phyloP scores from a whole-genome alignment of 2,329 filamentous ascomycete genomes.

The Calonectria honghensis region DNA sequence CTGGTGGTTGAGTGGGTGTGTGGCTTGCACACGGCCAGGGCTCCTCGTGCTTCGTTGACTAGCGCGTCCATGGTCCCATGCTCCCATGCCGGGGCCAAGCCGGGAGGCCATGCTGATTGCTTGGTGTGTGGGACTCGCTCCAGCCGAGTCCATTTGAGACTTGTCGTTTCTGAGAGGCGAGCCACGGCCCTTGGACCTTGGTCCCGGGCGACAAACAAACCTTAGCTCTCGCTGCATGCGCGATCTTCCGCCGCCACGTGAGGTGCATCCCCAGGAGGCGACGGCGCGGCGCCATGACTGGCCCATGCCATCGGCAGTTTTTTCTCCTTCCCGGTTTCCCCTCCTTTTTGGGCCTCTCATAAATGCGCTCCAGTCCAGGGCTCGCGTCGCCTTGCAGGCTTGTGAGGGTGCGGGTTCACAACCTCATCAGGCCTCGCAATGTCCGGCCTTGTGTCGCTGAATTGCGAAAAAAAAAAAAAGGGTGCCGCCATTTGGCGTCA shows the following conservation, averaged over 20 bases:
- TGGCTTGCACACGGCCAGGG: constrained; percentile 55
- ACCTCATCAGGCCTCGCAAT: background rate
- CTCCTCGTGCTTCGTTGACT: constrained; percentile 57
- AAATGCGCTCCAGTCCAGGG: constrained; percentile 26
- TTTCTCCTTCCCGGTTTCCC: constrained; percentile 33
- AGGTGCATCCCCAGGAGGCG: constrained; percentile 49
- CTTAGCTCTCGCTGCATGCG: constrained; percentile 55
- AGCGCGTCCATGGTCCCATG: constrained; percentile 49
- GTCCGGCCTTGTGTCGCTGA: background rate
- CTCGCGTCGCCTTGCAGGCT: constrained; percentile 20
- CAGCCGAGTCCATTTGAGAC: constrained; percentile 38
- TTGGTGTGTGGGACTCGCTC: constrained; percentile 31
- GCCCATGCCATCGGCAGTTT: constrained; percentile 44
- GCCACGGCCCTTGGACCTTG: constrained; percentile 28
- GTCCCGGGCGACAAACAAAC: constrained; percentile 47
- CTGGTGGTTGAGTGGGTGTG: constrained; percentile 47
- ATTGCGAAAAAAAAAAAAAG: background rate
- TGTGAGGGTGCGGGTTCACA: constrained; percentile 15
- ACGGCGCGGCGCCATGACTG: constrained; percentile 45
- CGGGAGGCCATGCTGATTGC: constrained; percentile 36
- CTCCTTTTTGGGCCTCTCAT: constrained; percentile 23
- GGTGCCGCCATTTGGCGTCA: constrained; percentile 6
- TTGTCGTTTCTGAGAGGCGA: constrained; percentile 36
- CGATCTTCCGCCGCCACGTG: constrained; percentile 61
- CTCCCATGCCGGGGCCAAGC: constrained; percentile 48